Percentiles rank a stretch among this genome's conserved stretches.
phyloP scores from a whole-genome alignment of 2,329 filamentous ascomycete genomes.

The Gremmenia infestans region DNA sequence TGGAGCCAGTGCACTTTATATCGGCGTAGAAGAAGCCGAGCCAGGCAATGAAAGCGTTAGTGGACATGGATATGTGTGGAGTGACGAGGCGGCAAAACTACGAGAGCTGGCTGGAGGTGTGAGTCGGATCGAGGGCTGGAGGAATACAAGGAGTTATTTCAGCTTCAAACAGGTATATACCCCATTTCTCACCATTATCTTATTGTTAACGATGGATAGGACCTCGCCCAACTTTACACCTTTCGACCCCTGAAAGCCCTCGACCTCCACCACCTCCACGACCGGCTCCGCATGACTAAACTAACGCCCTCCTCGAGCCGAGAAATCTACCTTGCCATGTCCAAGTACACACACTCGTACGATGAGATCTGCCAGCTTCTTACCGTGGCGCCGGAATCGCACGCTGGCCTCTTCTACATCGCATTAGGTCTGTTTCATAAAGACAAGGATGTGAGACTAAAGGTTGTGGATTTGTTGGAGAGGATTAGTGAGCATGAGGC shows the following conservation, averaged over 20 bases:
- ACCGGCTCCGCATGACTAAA: conserved; percentile 78
- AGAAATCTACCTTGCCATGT: conserved; percentile 79
- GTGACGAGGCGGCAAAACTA: conserved; percentile 72
- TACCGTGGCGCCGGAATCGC: conserved; percentile 75
- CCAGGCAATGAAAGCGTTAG: conserved; percentile 53
- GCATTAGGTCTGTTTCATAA: conserved; percentile 90
- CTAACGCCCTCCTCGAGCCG: conserved; percentile 70
- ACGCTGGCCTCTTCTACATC: conserved; percentile 86
- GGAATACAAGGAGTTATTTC: conserved; percentile 91
- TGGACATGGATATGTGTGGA: conserved; percentile 94
- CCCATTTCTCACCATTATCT: not conserved
- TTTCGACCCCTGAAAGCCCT: conserved; percentile 69
- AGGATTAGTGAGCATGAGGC: conserved; percentile 82
- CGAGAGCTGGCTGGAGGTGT: conserved; percentile 89
- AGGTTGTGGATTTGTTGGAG: conserved; percentile 74
- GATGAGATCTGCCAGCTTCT: conserved; percentile 82
- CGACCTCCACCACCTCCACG: conserved; percentile 88
- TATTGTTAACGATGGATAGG: conserved; percentile 42
- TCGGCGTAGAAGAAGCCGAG: conserved; percentile 70
- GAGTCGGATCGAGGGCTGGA: conserved; percentile 92
- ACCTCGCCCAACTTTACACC: conserved; percentile 59
- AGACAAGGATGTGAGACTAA: conserved; percentile 69
- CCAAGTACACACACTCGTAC: conserved; percentile 70
- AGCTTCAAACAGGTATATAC: conserved; percentile 76
- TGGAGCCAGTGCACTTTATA: conserved; percentile 82